phyloP scores from a whole-genome alignment of 2,329 filamentous ascomycete species.

The Neofusicoccum kwambonambiense region DNA sequence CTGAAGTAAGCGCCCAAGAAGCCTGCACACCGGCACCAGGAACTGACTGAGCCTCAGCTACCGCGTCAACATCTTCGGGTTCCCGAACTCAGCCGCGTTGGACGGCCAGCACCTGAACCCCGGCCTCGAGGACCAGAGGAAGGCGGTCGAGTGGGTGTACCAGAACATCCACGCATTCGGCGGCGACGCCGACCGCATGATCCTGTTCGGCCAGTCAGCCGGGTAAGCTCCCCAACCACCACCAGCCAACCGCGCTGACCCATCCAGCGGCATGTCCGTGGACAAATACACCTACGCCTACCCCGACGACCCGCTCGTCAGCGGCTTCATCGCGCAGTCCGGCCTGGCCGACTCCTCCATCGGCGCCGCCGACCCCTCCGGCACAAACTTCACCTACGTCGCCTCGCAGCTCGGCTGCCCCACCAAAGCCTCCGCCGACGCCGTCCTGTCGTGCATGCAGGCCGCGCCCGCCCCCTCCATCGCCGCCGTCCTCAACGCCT shows the following conservation, averaged over 20 bases:
- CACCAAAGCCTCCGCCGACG: slow-evolving; percentile 23
- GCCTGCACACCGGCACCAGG: slow-evolving; percentile 39
- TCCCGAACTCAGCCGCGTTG: slow-evolving; percentile 32
- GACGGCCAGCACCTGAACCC: slow-evolving; percentile 37
- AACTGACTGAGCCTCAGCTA: slow-evolving; percentile 42
- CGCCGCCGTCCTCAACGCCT: slow-evolving; percentile 32
- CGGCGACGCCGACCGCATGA: slow-evolving; percentile 38
- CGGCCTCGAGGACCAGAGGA: slow-evolving; percentile 38
- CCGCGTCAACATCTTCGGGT: slow-evolving; percentile 44
- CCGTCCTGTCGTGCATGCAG: slow-evolving; percentile 39
- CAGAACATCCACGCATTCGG: slow-evolving; percentile 40
- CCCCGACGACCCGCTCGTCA: slow-evolving; percentile 51
- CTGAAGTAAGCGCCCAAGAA: slow-evolving; percentile 36
- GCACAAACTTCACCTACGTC: slow-evolving; percentile 41
- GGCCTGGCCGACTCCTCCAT: slow-evolving; percentile 40
- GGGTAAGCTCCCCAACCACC: slow-evolving; percentile 45
- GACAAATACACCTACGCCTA: slow-evolving; percentile 45
- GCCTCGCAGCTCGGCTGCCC: slow-evolving; percentile 37
- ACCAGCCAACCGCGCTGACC: too few species aligned
- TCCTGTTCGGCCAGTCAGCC: slow-evolving; percentile 39
- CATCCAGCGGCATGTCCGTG: slow-evolving; percentile 47
- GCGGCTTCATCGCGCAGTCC: slow-evolving; percentile 47
- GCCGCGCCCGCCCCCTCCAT: slow-evolving; percentile 30
- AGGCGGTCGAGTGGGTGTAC: slow-evolving; percentile 42
- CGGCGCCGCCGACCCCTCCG: slow-evolving; percentile 24